Percentiles rank a stretch among this genome's conserved stretches.
Evolutionary conservation across 2,329 filamentous ascomycete genomes (phyloP).

Genomic region (Elsinoe ampelina): DNA sequence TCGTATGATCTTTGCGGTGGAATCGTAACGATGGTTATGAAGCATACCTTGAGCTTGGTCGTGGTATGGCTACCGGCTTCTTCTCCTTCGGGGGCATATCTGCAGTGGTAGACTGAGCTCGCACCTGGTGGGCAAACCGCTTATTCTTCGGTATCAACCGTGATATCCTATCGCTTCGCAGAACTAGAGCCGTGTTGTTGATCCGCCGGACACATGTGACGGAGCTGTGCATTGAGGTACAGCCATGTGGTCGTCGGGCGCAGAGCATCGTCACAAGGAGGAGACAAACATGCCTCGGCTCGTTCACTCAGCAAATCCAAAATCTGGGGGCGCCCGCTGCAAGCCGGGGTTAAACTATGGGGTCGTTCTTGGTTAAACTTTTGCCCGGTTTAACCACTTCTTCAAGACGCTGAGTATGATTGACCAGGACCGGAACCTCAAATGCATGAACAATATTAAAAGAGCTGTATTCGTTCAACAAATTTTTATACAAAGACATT

Average conservation of each 20-base stretch:
- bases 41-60: conserved; percentile 55
- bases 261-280: background rate
- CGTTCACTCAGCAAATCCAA: background rate
- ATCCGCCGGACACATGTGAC: background rate
- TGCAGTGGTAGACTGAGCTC: background rate
- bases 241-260: background rate
- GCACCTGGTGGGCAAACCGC: background rate
- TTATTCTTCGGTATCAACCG: no score
- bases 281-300: background rate
- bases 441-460: background rate
- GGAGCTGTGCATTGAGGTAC: background rate
- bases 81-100: conserved; percentile 22
- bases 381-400: background rate
- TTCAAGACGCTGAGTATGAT: no score
- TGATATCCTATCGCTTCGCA: no score
- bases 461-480: no score
- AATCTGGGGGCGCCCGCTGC: background rate
- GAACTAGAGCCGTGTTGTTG: background rate
- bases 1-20: background rate
- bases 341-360: background rate
- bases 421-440: background rate
- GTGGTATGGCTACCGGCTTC: conserved; percentile 39
- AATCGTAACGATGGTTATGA: no score
- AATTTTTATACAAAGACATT: conserved; percentile 1
- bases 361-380: background rate